A percentile compares a stretch with the other conserved stretches of the same genome.
These are phyloP conservation scores for Entomophthora muscae DNA, from an alignment of 371 early-diverging fungal genomes.

Conservation along the genomic window DNA sequence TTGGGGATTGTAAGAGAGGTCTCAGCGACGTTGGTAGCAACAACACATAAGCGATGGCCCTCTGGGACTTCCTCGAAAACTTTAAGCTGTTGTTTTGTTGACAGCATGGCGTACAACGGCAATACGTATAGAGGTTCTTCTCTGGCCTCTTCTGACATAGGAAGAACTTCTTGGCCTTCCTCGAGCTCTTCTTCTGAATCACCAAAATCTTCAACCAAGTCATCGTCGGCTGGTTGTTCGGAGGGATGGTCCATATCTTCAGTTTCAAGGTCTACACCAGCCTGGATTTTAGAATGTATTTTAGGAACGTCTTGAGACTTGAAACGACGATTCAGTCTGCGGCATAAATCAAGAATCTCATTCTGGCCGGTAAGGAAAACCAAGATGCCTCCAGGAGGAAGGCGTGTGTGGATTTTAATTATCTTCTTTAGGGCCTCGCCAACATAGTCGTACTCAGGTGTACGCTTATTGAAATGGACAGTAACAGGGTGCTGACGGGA, in stretches of 20 bases:
- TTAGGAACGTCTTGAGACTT: not conserved
- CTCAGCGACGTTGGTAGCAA: conserved; percentile 99
- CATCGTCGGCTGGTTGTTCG: conserved; percentile 18
- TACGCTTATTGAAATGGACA: conserved; percentile 69
- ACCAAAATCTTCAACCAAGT: conserved; percentile 31
- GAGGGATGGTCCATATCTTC: conserved; percentile 17
- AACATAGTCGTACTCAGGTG: conserved; percentile 46
- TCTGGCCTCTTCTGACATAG: conserved; percentile 7
- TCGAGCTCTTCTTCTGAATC: conserved; percentile 17
- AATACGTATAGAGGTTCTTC: conserved; percentile 54
- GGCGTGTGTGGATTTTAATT: conserved; percentile 72
- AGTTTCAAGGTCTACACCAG: conserved; percentile 19
- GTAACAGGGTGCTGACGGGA: conserved; percentile 71
- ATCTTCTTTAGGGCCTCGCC: conserved; percentile 53
- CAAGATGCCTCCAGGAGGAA: conserved; percentile 71
- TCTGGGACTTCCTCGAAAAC: conserved; percentile 79
- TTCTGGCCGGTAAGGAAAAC: conserved; percentile 68
- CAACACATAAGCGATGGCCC: conserved; percentile 81
- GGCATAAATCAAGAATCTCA: not conserved
- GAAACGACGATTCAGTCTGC: not conserved
- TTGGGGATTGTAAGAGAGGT: conserved; percentile 97
- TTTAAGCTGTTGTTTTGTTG: conserved; percentile 71
- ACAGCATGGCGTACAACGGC: conserved; percentile 82
- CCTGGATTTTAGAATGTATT: not conserved
- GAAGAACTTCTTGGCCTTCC: conserved; percentile 12